A percentile compares a stretch with the other conserved stretches of the same genome.
These are phyloP conservation scores for Podila clonocystis DNA, from an alignment of 192 early-diverging fungal species.

Conservation along the genomic window DNA sequence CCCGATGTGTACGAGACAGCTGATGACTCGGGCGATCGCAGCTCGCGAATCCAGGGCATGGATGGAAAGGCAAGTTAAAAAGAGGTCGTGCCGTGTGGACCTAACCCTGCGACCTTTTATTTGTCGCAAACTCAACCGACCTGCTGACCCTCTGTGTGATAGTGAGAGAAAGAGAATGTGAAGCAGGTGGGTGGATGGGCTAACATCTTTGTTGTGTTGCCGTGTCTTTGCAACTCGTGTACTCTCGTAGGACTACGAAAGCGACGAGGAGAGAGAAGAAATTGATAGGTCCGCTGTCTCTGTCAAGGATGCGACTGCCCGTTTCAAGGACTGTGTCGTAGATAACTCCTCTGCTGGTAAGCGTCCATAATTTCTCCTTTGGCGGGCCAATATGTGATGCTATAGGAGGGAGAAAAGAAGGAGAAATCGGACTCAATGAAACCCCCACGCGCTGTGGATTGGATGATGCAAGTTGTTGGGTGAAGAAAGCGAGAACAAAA, in stretches of 20 bases:
- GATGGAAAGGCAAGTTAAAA: constrained; percentile 27
- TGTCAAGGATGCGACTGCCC: constrained; percentile 61
- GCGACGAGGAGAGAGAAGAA: constrained; percentile 69
- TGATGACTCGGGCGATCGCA: constrained; percentile 54
- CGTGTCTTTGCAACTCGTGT: neutral
- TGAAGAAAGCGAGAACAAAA: neutral
- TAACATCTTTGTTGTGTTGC: neutral
- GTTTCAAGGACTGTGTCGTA: constrained; percentile 65
- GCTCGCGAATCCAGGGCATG: constrained; percentile 20
- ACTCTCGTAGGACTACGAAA: constrained; percentile 36
- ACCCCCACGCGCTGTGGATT: too few relatives aligned
- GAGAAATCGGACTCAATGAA: neutral
- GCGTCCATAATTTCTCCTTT: neutral
- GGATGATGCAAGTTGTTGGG: neutral
- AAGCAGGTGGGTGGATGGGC: too few relatives aligned
- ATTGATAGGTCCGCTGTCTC: constrained; percentile 65
- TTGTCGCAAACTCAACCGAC: too few relatives aligned
- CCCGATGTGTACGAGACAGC: constrained; percentile 92
- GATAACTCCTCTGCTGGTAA: constrained; percentile 65
- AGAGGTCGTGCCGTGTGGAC: neutral
- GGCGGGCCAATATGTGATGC: neutral
- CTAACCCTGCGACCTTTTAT: too few relatives aligned
- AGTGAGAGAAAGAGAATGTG: too few relatives aligned
- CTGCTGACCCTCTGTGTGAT: too few relatives aligned
- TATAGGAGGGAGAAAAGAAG: neutral